Base-by-base conservation (phyloP, 345 rosid genomes). In the Gossypium anomalum region DNA sequence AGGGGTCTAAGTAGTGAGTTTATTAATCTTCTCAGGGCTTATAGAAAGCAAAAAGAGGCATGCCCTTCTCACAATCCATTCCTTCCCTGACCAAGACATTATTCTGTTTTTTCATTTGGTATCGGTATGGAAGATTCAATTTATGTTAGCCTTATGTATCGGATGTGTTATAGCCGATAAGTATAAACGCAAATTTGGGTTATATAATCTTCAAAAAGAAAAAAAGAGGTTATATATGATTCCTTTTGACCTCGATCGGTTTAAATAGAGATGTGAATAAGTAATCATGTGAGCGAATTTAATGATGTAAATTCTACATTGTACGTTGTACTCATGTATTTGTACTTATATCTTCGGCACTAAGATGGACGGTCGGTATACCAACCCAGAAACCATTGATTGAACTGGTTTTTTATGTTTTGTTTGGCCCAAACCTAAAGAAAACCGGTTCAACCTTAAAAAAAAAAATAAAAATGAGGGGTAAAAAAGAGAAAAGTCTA, bases 1-100 rank as follows among this genome's bases (percentile, higher is more conserved):
- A 20, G 44, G 10, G 52, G 52, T 66, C 72, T 61, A 62, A 43
- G 34, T 41, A 16, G 38, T 25, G 13, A 1, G 15, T 51, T 1
- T 75, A 22, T 67, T 75, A 75, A 75, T 80, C 44, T 72, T 60
- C 53, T 60, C 91, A 92, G 97, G 91, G 94, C 97, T 23, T 92
- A 90, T 81, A 88, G 78, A 81, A 82, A 77, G 89, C 92, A 92
- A 77, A 89, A 86, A 77, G 89, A 86, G 70, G 79, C 83, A 3
- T 78, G 70, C 68, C 90, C 97, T 60, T 60, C 65, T 47, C 92
- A 85, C 87, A 89, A 92, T 78, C 97, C 98, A 7, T 94, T 94
- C 80, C 97, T 94, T 52, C 97, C 97, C 59, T 94, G 85, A 90
- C 20, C 23, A 27, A 41, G 43, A 61, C 48, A 15, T 23, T 49